Base-by-base conservation (phyloP, 768 basidiomycete species). In the Xerocomus brunneocitrinus region DNA sequence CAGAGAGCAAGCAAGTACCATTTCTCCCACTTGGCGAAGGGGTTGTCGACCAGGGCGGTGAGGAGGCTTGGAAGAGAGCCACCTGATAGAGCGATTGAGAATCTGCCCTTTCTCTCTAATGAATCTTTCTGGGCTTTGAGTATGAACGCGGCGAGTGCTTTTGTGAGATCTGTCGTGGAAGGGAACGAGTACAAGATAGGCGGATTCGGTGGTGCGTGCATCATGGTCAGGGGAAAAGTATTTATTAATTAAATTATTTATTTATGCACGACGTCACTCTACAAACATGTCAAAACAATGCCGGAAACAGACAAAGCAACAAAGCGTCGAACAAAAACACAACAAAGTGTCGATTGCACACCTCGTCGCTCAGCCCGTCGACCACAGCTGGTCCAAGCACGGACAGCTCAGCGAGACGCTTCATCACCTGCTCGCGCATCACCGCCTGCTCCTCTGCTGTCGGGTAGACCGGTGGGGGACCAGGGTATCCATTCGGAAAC, bases 31-130 rank as follows among this genome's bases (percentile, higher is more conserved):
- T 86, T 87, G 16, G 92, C 80, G 35, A 77, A 78, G 3, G 78
- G 70, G 59, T 85, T 74, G 46, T 63, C 73, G 58, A 88, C 79
- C 60, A 97, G 84, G 3, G 81, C 85, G 47, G 71, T 76, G 61
- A 99, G 83, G 71, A 89, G 79, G 62, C 82, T 83, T 27, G 95
- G 94, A 36, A 98, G 79, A 1, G 89, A 91, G 8, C 97, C 95
- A 10, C 97, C 97, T 4, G 93, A 95, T 63, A 98, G 75, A 53
- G 97, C 97, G 66, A 99, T 66, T 50, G 92, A 89, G 77, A 99
- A 99, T 56, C 81, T 82, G 65, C 87, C 89, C 72, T 91, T 86
- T 74, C 89, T 93, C 67, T 84, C 82, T 65, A 98, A 77, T 36
- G 95, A 82, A 25, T 98, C 92, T 56, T 81, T 87, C 75, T 98